Evolutionary conservation across 108 stramenopile genomes (phyloP), one percentile per base, ranked within the genome.

Genomic region (Stephanodiscus minutulus): DNA sequence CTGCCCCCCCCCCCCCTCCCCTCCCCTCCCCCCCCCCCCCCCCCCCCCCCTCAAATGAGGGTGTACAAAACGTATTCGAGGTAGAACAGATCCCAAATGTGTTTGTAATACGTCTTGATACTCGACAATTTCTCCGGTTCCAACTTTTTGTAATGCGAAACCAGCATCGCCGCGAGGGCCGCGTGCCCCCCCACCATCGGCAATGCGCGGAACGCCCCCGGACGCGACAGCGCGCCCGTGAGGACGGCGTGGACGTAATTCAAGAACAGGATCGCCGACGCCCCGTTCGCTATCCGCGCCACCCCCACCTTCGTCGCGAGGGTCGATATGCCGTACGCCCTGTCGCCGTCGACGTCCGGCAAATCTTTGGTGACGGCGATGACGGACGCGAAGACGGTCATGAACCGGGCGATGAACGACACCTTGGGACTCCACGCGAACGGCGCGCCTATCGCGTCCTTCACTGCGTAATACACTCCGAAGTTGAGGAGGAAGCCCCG

Each of bases 11-110:
- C 3, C 3, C 48, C 20, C 48, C 3, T 35, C 35, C 17, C 17
- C 4, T 20, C 48, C 48, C 17, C 2, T 49, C 3, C 48, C 48
- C 61, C 66, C 53, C 24, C 36, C 13, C 39, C 53, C 10, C 18
- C 21, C 69, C n/a, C n/a, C n/a, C n/a, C n/a, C n/a, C n/a, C n/a
- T 82, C 91, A 98, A 68, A 98, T 97, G 41, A 98, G 83, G 21
- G 94, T 91, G 78, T 98, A 98, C 29, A 98, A 83, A 11, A 70
- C 82, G 73, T 98, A 98, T 63, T 98, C 96, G 64, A 93, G 73
- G 82, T 98, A 98, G 57, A 98, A 98, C 29, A 96, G 73, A 78
- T 98, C 96, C 98, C 98, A 98, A 66, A 98, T 96, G 53, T 91
- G 84, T 73, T 94, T 94, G 91, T 98, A 98, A 81, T 91, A 97